Evolutionary conservation across 257 asterid genomes (phyloP), one percentile per base, ranked within the genome.

Genomic region (Verbascum thapsus): DNA sequence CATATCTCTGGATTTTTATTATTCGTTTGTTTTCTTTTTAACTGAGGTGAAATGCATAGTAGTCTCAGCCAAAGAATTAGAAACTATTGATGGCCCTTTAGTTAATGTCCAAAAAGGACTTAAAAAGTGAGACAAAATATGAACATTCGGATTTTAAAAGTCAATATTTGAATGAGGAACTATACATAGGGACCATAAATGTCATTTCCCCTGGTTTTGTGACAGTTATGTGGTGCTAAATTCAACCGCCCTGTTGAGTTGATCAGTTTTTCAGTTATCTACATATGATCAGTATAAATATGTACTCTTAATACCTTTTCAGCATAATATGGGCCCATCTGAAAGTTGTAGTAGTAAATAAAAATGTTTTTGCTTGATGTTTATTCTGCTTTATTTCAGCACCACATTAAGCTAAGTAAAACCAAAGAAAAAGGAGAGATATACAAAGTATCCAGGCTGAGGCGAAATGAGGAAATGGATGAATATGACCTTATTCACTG

Each of bases 381-480:
- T 58, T 26, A 20, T 47, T 74, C 49, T 63, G 35, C 52, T 44
- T 58, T 52, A 55, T 50, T 73, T 70, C 85, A 92, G 98, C 74
- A 66, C 78, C 96, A 83, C 58, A 54, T 52, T 48, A 76, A 85
- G 59, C 83, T 80, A 70, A 71, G 72, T 69, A 71, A 75, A 81
- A 97, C 98, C 60, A 70, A 60, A 64, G 88, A 72, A 75, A 80
- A 89, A 59, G 97, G 97, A 54, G 94, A 92, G 76, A 67, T 55
- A 34, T 87, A 83, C 84, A 78, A 79, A 77, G 70, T 92, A 67
- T 66, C 80, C 26, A 83, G 56, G 78, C 66, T 92, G 53, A 77
- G 86, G 73, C 88, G 98, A 66, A 92, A 92, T 34, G 82, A 80
- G 73, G 98, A 92, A 72, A 89, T 92, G 98, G 90, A 92, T 70